Conservation (phyloP, 2,329 filamentous ascomycete species). For the Sphaerulina musiva region DNA sequence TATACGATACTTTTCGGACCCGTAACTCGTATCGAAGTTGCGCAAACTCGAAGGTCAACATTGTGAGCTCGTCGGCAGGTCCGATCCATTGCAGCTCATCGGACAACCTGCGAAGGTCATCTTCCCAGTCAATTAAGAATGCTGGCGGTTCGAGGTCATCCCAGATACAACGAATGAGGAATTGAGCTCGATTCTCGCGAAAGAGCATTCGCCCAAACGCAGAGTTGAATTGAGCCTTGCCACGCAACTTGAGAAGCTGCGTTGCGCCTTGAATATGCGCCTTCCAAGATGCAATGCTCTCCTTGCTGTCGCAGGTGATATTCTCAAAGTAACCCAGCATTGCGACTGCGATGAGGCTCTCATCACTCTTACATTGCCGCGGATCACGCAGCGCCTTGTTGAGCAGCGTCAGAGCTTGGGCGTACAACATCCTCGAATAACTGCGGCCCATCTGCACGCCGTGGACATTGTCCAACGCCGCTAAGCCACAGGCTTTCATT, state of each 20-base stretch:
- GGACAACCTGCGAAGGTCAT: conserved; percentile 19
- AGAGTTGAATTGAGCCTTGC: conserved; percentile 28
- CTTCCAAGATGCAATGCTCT: conserved; percentile 35
- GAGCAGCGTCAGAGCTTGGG: conserved; percentile 30
- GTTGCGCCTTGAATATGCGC: conserved; percentile 35
- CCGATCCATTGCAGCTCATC: conserved; percentile 8
- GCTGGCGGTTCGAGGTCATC: conserved; percentile 27
- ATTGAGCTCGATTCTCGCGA: conserved; percentile 27
- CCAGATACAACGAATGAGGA: conserved; percentile 29
- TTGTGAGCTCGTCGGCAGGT: conserved; percentile 23
- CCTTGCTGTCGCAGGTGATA: conserved; percentile 28
- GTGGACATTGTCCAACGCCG: conserved; percentile 28
- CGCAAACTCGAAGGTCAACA: conserved; percentile 27
- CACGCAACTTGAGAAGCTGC: conserved; percentile 32
- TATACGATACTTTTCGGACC: conserved; percentile 15
- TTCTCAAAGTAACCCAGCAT: conserved; percentile 37
- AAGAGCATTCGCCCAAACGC: conserved; percentile 25
- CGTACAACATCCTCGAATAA: conserved; percentile 26
- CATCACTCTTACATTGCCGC: conserved; percentile 27
- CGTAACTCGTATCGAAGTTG: conserved; percentile 20
- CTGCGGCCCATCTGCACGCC: conserved; percentile 20
- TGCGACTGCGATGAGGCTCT: conserved; percentile 33
- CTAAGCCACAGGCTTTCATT: conserved; percentile 30
- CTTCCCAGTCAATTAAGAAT: conserved; percentile 28
- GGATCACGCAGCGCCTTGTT: conserved; percentile 32